Conservation (phyloP, 306 rosid genomes). For the Arachis stenosperma region DNA sequence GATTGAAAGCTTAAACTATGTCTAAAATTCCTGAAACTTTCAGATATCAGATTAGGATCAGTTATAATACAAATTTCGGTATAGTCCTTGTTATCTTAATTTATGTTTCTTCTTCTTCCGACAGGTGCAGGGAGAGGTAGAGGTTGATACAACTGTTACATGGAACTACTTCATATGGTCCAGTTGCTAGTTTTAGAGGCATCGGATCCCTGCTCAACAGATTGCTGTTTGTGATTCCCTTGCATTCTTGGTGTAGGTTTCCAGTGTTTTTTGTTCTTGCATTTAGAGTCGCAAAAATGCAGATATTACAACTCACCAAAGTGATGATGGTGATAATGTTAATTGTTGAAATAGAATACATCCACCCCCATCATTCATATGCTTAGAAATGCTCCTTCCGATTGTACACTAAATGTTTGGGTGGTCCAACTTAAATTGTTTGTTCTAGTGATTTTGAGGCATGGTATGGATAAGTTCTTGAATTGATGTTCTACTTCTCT, state of each 20-base stretch:
- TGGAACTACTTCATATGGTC: slow-evolving; percentile 38
- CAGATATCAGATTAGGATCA: too few species aligned
- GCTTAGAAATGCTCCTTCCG: slow-evolving; percentile 13
- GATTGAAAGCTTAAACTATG: too few species aligned
- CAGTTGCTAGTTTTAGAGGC: slow-evolving; percentile 58
- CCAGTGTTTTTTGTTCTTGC: slow-evolving; percentile 27
- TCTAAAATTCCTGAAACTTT: too few species aligned
- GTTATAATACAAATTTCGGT: neutral
- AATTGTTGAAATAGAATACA: neutral
- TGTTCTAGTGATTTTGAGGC: neutral
- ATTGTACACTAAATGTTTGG: neutral
- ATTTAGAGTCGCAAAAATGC: slow-evolving; percentile 23
- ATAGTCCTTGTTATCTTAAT: slow-evolving; percentile 1
- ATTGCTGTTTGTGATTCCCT: slow-evolving; percentile 24
- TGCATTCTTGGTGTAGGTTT: slow-evolving; percentile 33
- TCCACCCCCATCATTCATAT: slow-evolving; percentile 10
- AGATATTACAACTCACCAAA: slow-evolving; percentile 22
- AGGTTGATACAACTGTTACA: slow-evolving; percentile 49
- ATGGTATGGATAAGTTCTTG: too few species aligned
- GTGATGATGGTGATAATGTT: slow-evolving; percentile 8
- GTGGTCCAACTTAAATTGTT: neutral
- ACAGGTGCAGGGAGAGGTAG: slow-evolving; percentile 72
- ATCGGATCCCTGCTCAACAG: slow-evolving; percentile 45
- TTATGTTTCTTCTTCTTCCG: slow-evolving; percentile 23
- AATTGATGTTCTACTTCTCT: neutral